These are phyloP conservation scores for Fraxinus anomala DNA, from an alignment of 257 asterid genomes.

Conservation along the genomic window DNA sequence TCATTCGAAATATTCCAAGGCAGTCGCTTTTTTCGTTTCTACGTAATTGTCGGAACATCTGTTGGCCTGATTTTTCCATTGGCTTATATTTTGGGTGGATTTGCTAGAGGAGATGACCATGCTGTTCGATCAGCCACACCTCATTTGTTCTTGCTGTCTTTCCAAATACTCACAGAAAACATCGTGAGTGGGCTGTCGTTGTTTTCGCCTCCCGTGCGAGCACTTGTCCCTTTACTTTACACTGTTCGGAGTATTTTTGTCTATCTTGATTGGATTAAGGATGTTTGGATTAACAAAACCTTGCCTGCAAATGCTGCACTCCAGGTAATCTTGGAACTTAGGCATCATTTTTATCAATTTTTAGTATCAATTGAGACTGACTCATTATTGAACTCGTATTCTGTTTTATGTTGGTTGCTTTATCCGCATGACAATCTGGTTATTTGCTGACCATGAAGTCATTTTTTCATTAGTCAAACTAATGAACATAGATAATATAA, in stretches of 20 bases:
- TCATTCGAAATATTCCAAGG: conserved; percentile 62
- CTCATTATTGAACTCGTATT: too few relatives aligned
- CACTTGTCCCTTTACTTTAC: conserved; percentile 74
- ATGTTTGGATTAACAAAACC: conserved; percentile 78
- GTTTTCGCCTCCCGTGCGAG: conserved; percentile 86
- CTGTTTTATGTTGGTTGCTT: too few relatives aligned
- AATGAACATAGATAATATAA: not conserved
- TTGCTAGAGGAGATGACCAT: conserved; percentile 87
- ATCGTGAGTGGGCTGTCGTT: conserved; percentile 64
- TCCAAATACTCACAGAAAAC: conserved; percentile 83
- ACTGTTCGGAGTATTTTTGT: conserved; percentile 75
- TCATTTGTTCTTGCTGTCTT: conserved; percentile 73
- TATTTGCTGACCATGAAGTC: not conserved
- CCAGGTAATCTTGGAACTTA: conserved; percentile 35
- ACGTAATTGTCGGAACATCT: conserved; percentile 63
- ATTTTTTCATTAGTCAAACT: too few relatives aligned
- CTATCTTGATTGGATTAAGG: conserved; percentile 63
- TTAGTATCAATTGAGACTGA: too few relatives aligned
- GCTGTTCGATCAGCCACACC: conserved; percentile 86
- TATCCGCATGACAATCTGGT: too few relatives aligned
- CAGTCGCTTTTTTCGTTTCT: conserved; percentile 49
- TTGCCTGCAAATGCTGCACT: conserved; percentile 59
- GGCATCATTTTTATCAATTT: too few relatives aligned
- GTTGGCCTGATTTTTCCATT: conserved; percentile 76
- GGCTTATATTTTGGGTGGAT: conserved; percentile 90